Evolutionary conservation across 2,329 filamentous ascomycete genomes (phyloP).

Genomic region (Geosmithia flava): DNA sequence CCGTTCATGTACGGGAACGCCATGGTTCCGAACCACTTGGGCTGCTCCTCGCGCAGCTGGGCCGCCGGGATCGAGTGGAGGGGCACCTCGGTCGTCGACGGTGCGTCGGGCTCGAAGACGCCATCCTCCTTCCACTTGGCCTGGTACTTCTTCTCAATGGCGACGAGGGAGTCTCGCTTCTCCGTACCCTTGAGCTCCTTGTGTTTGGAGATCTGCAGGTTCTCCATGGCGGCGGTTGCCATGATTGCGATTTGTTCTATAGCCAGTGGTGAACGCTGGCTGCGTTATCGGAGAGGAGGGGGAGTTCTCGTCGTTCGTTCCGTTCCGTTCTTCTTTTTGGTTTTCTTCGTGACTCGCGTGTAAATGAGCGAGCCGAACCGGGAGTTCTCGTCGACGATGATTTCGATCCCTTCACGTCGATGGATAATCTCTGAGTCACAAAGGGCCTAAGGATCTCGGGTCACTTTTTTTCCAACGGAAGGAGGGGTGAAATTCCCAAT

Average conservation of each 20-base stretch:
- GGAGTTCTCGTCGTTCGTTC: neutral
- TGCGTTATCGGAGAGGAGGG: constrained; percentile 11
- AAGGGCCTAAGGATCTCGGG: neutral
- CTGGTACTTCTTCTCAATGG: constrained; percentile 87
- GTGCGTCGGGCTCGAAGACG: constrained; percentile 80
- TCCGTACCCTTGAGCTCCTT: constrained; percentile 61
- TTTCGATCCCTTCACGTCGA: neutral
- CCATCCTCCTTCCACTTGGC: constrained; percentile 37
- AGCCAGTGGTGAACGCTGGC: neutral
- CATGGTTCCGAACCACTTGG: constrained; percentile 73
- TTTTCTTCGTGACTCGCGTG: neutral
- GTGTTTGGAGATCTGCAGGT: constrained; percentile 41
- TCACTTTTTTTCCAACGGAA: constrained; percentile 1
- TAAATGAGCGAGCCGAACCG: neutral
- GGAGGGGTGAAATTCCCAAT: constrained; percentile 21
- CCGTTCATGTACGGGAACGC: constrained; percentile 67
- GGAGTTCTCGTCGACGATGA: neutral
- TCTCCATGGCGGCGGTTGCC: constrained; percentile 36
- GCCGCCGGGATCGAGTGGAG: constrained; percentile 59
- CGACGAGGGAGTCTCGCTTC: constrained; percentile 72
- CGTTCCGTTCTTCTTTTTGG: neutral
- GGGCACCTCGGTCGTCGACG: constrained; percentile 64
- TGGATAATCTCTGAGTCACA: constrained; percentile 16
- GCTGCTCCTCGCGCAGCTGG: constrained; percentile 66
- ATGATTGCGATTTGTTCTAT: neutral